Base-by-base conservation (phyloP, 345 rosid genomes). In the Bruguiera sexangula region DNA sequence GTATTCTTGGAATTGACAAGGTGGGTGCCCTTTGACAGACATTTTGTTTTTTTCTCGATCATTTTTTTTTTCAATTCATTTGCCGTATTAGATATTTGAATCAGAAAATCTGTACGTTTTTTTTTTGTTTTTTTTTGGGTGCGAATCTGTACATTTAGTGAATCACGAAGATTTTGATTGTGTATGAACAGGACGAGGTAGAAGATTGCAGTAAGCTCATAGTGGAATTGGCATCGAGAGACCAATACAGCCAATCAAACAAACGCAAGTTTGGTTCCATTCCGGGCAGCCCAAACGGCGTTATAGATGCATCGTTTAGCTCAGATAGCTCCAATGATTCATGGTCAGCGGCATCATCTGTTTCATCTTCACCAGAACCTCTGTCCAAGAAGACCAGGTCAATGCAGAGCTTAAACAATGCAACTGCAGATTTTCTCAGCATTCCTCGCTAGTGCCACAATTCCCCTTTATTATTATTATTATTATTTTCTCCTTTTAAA, bases 261-360 rank as follows among this genome's bases (percentile, higher is more conserved):
- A 96, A 89, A 86, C 93, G 99, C 26, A 92, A 90, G 73, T 69
- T 19, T 8, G 78, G 75, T n/a, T 82, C 86, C 1, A 57, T 74
- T 32, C 88, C 90, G 0, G 73, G 85, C 62, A 87, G 96, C 70
- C 92, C 94, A 5, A 85, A 87, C 58, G 84, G 90, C 10, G 96
- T 86, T 36, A 86, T 90, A 24, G 90, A 88, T 69, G 73, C 77
- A 73, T 86, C 86, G 6, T 84, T 87, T 50, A 80, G 86, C 80
- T 79, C 82, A 37, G 92, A 86, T 22, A 75, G 82, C 76, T 86
- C 89, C 18, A 79, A 78, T 65, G 85, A 84, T 64, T 82, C 87
- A 6, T 84, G 84, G 89, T 73, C 81, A 0, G 79, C 32, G 78
- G 83, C 55, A 60, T 67, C 81, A 6, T 80, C 89, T 0, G 85